phyloP scores from a whole-genome alignment of 1,284 basidiomycete species.

The Leccinum angustisporum region DNA sequence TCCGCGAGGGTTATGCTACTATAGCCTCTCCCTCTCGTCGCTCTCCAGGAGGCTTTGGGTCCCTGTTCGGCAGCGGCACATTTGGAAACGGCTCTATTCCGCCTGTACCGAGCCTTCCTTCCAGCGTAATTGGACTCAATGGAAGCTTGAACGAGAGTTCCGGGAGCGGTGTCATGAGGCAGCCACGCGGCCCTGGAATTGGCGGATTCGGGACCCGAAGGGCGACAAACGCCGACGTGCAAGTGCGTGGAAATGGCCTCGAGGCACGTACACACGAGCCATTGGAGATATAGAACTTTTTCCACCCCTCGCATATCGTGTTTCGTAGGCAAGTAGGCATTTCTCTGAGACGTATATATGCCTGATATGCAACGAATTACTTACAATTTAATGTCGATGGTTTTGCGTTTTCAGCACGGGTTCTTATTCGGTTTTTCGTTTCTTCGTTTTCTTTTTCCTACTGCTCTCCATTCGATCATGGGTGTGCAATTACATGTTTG shows the following conservation, averaged over 20 bases:
- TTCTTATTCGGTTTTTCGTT: neutral
- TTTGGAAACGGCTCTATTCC: conserved; percentile 50
- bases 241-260: conserved; percentile 58
- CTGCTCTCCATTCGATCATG: conserved; percentile 14
- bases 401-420: neutral
- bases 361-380: conserved; percentile 23
- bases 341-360: conserved; percentile 23
- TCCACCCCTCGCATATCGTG: neutral
- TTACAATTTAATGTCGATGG: conserved; percentile 22
- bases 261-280: conserved; percentile 82
- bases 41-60: conserved; percentile 65
- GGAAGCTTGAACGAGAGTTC: conserved; percentile 41
- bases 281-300: conserved; percentile 62
- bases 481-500: conserved; percentile 9
- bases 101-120: conserved; percentile 74
- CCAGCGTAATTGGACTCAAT: conserved; percentile 51
- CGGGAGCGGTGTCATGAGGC: conserved; percentile 64
- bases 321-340: conserved; percentile 25
- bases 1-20: conserved; percentile 87
- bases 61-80: conserved; percentile 57
- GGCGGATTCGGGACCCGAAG: conserved; percentile 70
- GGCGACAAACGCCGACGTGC: conserved; percentile 52
- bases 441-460: neutral
- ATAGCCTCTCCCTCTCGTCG: conserved; percentile 80
- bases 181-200: conserved; percentile 75